These are phyloP conservation scores for Daldinia caldariorum DNA, from an alignment of 495 filamentous ascomycete species.

Conservation along the genomic window DNA sequence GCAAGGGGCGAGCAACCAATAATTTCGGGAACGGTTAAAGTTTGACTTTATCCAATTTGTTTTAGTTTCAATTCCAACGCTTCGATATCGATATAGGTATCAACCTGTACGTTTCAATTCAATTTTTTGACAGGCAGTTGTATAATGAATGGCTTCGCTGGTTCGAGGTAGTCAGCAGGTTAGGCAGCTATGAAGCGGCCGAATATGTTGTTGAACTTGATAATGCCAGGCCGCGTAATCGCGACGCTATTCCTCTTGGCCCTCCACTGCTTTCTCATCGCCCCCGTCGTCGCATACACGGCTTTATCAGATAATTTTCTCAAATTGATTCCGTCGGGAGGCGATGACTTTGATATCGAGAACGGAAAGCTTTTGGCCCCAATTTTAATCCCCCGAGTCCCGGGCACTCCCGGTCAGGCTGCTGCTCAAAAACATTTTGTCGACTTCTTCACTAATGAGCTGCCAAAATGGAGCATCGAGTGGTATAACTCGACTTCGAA, in stretches of 20 bases:
- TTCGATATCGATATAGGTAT: constrained; percentile 1
- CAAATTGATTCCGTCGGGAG: constrained; percentile 70
- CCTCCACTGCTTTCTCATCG: constrained; percentile 49
- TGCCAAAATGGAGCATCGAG: constrained; percentile 81
- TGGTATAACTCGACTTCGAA: constrained; percentile 87
- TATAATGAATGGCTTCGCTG: constrained; percentile 45
- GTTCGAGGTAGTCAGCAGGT: constrained; percentile 42
- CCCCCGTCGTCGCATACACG: constrained; percentile 69
- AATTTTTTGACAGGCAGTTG: not conserved
- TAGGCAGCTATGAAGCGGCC: constrained; percentile 34
- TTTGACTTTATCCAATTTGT: constrained; percentile 30
- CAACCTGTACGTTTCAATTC: not conserved
- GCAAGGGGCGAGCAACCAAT: too few relatives aligned
- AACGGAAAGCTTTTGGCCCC: constrained; percentile 81
- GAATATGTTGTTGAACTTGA: constrained; percentile 20
- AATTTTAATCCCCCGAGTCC: constrained; percentile 88
- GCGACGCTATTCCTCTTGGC: constrained; percentile 40
- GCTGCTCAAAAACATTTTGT: constrained; percentile 83
- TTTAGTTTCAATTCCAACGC: constrained; percentile 19
- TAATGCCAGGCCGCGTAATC: constrained; percentile 42
- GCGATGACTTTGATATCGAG: constrained; percentile 82
- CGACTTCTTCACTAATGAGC: constrained; percentile 75
- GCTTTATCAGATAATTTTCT: constrained; percentile 78
- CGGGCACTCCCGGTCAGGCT: constrained; percentile 81
- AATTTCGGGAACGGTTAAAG: constrained; percentile 40